These are phyloP conservation scores for Phalaenopsis equestris DNA, from an alignment of 106 monocot species.

Conservation along the genomic window DNA sequence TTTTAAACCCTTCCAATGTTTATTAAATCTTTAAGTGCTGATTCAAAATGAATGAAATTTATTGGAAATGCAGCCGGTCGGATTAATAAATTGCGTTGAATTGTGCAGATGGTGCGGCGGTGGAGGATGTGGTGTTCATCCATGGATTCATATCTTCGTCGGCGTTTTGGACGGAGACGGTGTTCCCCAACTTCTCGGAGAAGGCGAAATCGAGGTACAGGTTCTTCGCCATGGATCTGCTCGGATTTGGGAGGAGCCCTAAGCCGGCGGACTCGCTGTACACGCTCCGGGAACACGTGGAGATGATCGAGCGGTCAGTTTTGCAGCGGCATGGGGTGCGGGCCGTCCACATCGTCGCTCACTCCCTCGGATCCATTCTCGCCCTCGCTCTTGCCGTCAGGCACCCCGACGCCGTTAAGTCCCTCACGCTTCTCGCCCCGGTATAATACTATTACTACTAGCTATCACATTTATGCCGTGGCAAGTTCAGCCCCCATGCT, in stretches of 20 bases:
- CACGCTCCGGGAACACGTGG: slow-evolving; percentile 75
- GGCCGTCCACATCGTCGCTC: slow-evolving; percentile 32
- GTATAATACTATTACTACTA: not conserved
- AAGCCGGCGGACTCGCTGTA: slow-evolving; percentile 84
- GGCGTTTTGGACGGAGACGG: slow-evolving; percentile 85
- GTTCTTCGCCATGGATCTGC: slow-evolving; percentile 66
- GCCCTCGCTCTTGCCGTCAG: slow-evolving; percentile 22
- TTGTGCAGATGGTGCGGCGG: slow-evolving; percentile 8
- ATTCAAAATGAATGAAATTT: too few relatives aligned
- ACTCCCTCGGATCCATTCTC: slow-evolving; percentile 20
- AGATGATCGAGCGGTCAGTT: slow-evolving; percentile 85
- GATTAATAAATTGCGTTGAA: too few relatives aligned
- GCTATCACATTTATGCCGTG: not conserved
- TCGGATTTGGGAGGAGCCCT: slow-evolving; percentile 89
- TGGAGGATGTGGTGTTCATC: slow-evolving; percentile 73
- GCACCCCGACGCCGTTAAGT: slow-evolving; percentile 17
- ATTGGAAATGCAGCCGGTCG: too few relatives aligned
- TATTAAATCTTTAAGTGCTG: too few relatives aligned
- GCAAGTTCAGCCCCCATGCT: too few relatives aligned
- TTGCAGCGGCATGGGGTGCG: slow-evolving; percentile 33
- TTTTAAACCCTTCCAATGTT: too few relatives aligned
- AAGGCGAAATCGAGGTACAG: slow-evolving; percentile 38
- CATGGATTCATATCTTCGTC: slow-evolving; percentile 95
- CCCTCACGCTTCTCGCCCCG: slow-evolving; percentile 20
- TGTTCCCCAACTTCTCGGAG: slow-evolving; percentile 57